Conservation (phyloP, 176 grass and related monocot species). For the Triticum timopheevii region DNA sequence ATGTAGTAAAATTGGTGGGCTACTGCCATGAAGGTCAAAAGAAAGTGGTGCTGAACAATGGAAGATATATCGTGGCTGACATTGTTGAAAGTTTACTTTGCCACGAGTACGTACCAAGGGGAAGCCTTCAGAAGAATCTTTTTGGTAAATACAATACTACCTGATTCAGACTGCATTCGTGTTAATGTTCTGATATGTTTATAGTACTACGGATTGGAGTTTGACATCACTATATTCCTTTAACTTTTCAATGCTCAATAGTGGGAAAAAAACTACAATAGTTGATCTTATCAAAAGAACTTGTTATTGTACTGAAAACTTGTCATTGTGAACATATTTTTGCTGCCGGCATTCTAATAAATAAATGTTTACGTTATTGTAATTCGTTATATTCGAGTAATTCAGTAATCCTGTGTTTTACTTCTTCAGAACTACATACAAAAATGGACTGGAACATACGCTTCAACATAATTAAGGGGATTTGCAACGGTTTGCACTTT, state of each 20-base stretch:
- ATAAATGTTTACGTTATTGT: not conserved
- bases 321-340: not conserved
- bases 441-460: constrained; percentile 8
- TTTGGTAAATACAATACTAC: constrained; percentile 23
- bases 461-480: constrained; percentile 39
- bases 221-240: not conserved
- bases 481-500: constrained; percentile 18
- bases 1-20: constrained; percentile 23
- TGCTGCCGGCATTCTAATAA: not conserved
- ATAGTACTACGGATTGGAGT: not conserved
- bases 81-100: constrained; percentile 21
- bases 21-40: constrained; percentile 32
- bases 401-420: not conserved
- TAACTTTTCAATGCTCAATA: not conserved
- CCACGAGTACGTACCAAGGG: constrained; percentile 28
- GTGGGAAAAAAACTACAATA: not conserved
- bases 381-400: not conserved
- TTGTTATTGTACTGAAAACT: not conserved
- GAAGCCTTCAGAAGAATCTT: constrained; percentile 28
- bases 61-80: constrained; percentile 37
- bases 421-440: not conserved
- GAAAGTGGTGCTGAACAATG: constrained; percentile 32
- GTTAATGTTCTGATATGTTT: not conserved
- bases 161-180: not conserved
- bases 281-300: not conserved